phyloP scores from a whole-genome alignment of 108 stramenopile species.

The Fistulifera pelliculosa region DNA sequence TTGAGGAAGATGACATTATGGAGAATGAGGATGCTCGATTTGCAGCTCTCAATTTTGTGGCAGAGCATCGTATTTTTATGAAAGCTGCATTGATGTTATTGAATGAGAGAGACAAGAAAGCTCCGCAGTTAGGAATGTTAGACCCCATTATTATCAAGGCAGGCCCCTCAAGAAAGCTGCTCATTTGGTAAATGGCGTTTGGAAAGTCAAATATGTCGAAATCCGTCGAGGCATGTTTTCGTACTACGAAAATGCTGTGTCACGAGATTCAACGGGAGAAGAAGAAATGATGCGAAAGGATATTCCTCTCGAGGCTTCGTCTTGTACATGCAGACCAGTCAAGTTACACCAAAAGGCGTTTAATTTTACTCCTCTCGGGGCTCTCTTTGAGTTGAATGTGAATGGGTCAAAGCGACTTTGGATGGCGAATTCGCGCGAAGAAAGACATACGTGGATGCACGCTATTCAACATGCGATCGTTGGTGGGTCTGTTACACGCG shows the following conservation, averaged over 20 bases:
- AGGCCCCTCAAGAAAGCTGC: constrained; percentile 73
- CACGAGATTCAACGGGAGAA: constrained; percentile 15
- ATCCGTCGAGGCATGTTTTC: constrained; percentile 66
- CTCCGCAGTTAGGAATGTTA: constrained; percentile 39
- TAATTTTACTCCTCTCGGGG: constrained; percentile 25
- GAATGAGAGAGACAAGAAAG: constrained; percentile 42
- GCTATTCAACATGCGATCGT: constrained; percentile 74
- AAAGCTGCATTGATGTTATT: constrained; percentile 49
- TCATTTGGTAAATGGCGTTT: constrained; percentile 51
- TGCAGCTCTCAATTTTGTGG: constrained; percentile 39
- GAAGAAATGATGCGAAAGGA: constrained; percentile 60
- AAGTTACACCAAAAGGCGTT: constrained; percentile 45
- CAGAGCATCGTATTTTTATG: constrained; percentile 74
- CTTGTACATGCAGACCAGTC: constrained; percentile 63
- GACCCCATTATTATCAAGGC: constrained; percentile 56
- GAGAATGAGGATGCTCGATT: not conserved
- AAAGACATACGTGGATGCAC: constrained; percentile 65
- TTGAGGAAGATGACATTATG: too few relatives aligned
- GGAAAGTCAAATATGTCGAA: constrained; percentile 76
- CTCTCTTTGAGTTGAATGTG: constrained; percentile 39
- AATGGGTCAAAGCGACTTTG: constrained; percentile 47
- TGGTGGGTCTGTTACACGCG: constrained; percentile 57
- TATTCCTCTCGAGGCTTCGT: constrained; percentile 37
- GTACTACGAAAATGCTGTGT: constrained; percentile 46
- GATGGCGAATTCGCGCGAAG: constrained; percentile 59